Percentiles rank a stretch among this genome's conserved stretches.
Conservation (phyloP, 164 flowering plant genomes). For the Berberis vulgaris region DNA sequence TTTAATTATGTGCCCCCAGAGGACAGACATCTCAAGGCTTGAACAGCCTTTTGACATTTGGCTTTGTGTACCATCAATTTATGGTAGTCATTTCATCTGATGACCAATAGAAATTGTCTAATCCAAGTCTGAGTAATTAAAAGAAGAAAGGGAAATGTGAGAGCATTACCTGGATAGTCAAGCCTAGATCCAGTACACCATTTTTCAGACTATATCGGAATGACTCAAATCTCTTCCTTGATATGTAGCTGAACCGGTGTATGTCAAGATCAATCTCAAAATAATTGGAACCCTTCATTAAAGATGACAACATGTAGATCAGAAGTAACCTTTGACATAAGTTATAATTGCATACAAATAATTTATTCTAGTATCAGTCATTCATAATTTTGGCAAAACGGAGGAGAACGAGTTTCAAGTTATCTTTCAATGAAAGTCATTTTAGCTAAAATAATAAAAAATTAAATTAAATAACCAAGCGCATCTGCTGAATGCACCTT, state of each 20-base stretch:
- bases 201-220: slow-evolving; percentile 68
- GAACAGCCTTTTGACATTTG: too few relatives aligned
- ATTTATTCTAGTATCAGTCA: too few relatives aligned
- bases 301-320: not conserved
- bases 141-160: not conserved
- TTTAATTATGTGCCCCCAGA: too few relatives aligned
- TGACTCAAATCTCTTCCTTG: slow-evolving; percentile 89
- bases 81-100: too few relatives aligned
- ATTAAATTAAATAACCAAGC: too few relatives aligned
- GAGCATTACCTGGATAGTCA: slow-evolving; percentile 77
- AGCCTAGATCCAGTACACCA: slow-evolving; percentile 74
- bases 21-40: too few relatives aligned
- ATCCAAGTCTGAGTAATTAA: not conserved
- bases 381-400: too few relatives aligned
- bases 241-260: slow-evolving; percentile 91
- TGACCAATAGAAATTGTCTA: not conserved
- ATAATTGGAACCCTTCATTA: slow-evolving; percentile 74
- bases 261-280: slow-evolving; percentile 95
- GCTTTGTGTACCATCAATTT: too few relatives aligned
- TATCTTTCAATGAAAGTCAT: too few relatives aligned
- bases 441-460: too few relatives aligned
- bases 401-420: too few relatives aligned
- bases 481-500: too few relatives aligned
- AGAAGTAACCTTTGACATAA: not conserved
- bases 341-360: not conserved